Evolutionary conservation across 75 land plant genomes (phyloP), one percentile per base, ranked within the genome.

Genomic region (Larix kaempferi): DNA sequence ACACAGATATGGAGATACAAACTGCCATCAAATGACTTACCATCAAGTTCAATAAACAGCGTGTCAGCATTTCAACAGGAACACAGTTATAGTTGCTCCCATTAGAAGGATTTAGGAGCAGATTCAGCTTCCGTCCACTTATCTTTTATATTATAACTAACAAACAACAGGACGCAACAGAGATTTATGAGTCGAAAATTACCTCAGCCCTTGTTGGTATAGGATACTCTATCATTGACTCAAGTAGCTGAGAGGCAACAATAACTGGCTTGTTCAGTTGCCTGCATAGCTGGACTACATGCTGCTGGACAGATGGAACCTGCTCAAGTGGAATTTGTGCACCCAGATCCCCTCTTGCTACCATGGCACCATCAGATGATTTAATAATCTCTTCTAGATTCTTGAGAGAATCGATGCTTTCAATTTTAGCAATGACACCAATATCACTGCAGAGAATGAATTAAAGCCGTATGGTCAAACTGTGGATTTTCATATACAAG

Each of bases 121-220:
- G 52, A 69, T 69, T 41, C 23, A 69, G 22, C 13, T 69, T 4
- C 23, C n/a, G 13, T 69, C 8, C 21, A 21, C 21, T 69, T 41
- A 49, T 41, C 23, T 8, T 44, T 7, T 69, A 39, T 62, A 16
- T 67, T 19, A 41, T 22, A 1, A n/a, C 25, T 41, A 69, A 69
- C 23, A 11, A 21, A 21, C 41, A 69, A 35, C 0, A 67, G 19
- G 41, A 58, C 6, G 5, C 60, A 58, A 3, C n/a, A 58, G n/a
- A 58, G 54, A 49, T 49, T 49, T 58, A n/a, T 21, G 54, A 49
- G 54, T 17, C 60, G n/a, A 54, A 69, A 69, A n/a, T 59, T 57
- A 91, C 93, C 93, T 91, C 91, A 58, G 91, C 96, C 74, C 96
- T 79, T 19, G 96, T 94, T 15, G 96, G 96, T 59, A 84, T 92